Base-by-base conservation (phyloP, 2,329 filamentous ascomycete genomes). In the Aspergillus ochraceus region DNA sequence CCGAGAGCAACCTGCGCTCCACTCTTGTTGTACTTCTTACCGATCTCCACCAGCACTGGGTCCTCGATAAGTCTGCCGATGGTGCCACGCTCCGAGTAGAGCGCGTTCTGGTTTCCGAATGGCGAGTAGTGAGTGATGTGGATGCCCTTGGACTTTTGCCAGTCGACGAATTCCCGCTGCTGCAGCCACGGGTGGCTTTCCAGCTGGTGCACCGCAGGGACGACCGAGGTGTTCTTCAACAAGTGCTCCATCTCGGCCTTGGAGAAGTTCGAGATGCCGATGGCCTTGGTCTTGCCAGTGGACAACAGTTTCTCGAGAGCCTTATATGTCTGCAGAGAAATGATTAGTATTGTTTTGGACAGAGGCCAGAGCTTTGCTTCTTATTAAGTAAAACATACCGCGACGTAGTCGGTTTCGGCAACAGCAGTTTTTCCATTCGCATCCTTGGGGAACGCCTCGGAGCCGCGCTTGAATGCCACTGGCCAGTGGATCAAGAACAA, bases 401-500 rank as follows among this genome's bases (percentile, higher is more conserved):
- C 81, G 32, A 83, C 74, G 58, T 79, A 80, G 66, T 84, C 82
- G 52, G 78, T 74, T 39, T 80, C 70, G 17, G 76, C 80, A 1
- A 76, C 66, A n/a, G 73, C 64, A 4, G 72, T 69, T 54, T 80
- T 80, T 29, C 77, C 79, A 55, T 80, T 67, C 24, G 36, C 36
- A n/a, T 76, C 68, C 58, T 80, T 81, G 3, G 83, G 83, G 53
- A 83, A 78, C 46, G 77, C 62, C 6, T 79, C 74, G 22, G 77
- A 74, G n/a, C 81, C 78, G 24, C 79, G 75, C 51, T 80, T 79
- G 70, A 84, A 86, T 0, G 84, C 77, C 10, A 80, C 78, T 0
- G 84, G 85, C 81, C 83, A 91, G 75, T 90, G 88, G 70, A 92
- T 89, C 59, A 90, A 80, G 72, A 84, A 90, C 11, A 91, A 79